Base-by-base conservation (phyloP, 768 basidiomycete genomes). In the Amanita polypyramis region DNA sequence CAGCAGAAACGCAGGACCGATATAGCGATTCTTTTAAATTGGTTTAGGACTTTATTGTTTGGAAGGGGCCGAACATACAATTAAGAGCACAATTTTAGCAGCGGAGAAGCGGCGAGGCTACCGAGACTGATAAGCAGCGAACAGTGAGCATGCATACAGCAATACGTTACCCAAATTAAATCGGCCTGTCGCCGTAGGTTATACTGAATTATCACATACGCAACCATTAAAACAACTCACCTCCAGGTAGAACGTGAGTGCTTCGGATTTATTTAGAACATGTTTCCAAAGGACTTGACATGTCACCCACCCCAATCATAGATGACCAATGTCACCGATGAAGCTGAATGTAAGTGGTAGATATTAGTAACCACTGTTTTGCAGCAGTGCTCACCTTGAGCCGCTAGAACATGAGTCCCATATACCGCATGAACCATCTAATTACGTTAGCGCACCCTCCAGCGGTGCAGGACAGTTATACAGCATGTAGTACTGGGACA, bases 211-310 rank as follows among this genome's bases (percentile, higher is more conserved):
- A 25, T 11, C 10, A 32, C 43, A 27, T 21, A 23, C 10, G 30
- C 17, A 37, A n/a, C 12, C 5, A 27, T 5, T n/a, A 8, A 2
- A 4, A 15, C 5, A 44, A 34, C 50, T 25, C 49, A 56, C 62
- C 56, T 64, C 60, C 43, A 49, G 51, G 44, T 61, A 57, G 19
- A 62, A 48, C n/a, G 62, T 62, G 20, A 62, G 59, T 19, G 61
- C 62, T 63, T 47, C 9, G 2, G n/a, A 19, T 4, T 17, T 19
- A 2, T n/a, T 17, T 37, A 37, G 5, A 44, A 15, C 14, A 19
- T 19, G 5, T 5, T 6, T 14, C 11, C 15, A 7, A 6, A 20
- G 2, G 17, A 5, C 7, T 20, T 5, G 14, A 14, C 7, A 43
- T 21, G 38, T 17, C 23, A 55, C 57, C 53, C 49, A 60, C 60